Conservation (phyloP, 495 filamentous ascomycete species). For the Lasiosphaeris hirsuta region DNA sequence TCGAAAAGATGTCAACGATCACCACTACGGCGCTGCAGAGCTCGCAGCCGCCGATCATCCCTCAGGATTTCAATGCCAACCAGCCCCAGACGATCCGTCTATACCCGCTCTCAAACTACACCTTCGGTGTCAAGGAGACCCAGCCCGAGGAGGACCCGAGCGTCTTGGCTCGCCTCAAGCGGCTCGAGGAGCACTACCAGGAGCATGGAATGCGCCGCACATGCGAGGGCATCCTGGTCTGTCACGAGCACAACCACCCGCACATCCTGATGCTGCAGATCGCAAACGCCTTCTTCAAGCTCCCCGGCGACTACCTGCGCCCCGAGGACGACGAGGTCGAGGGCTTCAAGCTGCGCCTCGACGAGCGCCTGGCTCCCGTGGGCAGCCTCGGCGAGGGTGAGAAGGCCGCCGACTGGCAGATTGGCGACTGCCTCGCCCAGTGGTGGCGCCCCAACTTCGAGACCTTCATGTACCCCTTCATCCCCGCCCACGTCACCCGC, state of each 20-base stretch:
- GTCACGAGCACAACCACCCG: conserved; percentile 97
- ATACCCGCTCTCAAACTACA: conserved; percentile 96
- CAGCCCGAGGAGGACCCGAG: conserved; percentile 98
- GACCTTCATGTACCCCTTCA: conserved; percentile 99
- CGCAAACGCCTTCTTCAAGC: conserved; percentile 98
- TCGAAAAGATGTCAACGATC: conserved; percentile 67
- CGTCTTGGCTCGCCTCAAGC: conserved; percentile 84
- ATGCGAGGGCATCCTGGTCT: conserved; percentile 93
- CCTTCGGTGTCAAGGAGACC: conserved; percentile 95
- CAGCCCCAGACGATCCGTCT: conserved; percentile 89
- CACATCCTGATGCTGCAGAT: conserved; percentile 99
- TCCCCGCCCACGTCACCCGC: conserved; percentile 89
- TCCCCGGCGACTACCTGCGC: conserved; percentile 94
- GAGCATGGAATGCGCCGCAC: conserved; percentile 93
- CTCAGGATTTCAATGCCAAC: conserved; percentile 78
- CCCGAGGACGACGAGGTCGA: conserved; percentile 86
- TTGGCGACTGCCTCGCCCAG: conserved; percentile 90
- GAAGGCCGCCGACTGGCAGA: conserved; percentile 87
- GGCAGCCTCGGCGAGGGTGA: conserved; percentile 83
- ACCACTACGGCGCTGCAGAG: conserved; percentile 66
- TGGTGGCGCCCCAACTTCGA: conserved; percentile 99
- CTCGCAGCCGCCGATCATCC: conserved; percentile 71
- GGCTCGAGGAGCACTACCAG: conserved; percentile 91
- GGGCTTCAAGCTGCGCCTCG: conserved; percentile 87
- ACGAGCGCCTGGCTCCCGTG: conserved; percentile 88